A percentile compares a stretch with the other conserved stretches of the same genome.
phyloP scores from a whole-genome alignment of 129 eudicot species.

The Heracleum sosnowskyi region DNA sequence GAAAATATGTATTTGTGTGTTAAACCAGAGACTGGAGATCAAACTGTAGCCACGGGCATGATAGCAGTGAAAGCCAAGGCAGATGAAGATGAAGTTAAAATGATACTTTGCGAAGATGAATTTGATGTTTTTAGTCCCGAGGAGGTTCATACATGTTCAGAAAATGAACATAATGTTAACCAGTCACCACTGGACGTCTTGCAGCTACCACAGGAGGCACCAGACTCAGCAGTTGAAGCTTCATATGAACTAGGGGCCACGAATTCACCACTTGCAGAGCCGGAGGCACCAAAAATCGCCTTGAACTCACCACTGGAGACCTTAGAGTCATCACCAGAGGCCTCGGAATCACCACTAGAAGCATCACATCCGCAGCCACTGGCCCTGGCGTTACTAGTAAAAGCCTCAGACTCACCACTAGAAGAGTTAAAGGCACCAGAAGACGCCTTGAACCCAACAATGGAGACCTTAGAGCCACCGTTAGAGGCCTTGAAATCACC shows the following conservation, averaged over 20 bases:
- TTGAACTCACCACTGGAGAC: not conserved
- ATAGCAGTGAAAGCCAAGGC: not conserved
- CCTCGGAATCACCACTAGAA: not conserved
- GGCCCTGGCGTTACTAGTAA: not conserved
- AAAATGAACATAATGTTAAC: not conserved
- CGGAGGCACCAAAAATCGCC: not conserved
- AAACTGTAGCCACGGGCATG: not conserved
- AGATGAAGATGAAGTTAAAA: conserved; percentile 3
- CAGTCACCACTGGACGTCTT: not conserved
- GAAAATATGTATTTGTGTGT: not conserved
- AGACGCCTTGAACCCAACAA: not conserved
- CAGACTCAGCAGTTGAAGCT: not conserved
- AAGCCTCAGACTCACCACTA: conserved; percentile 2
- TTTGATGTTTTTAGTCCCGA: not conserved
- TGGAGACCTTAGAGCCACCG: not conserved
- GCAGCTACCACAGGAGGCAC: not conserved
- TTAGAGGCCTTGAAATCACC: not conserved
- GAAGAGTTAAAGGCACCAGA: not conserved
- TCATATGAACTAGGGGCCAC: not conserved
- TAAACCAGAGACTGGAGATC: not conserved
- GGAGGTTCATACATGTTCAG: not conserved
- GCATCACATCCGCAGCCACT: not conserved
- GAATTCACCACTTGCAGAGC: not conserved
- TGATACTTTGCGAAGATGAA: not conserved
- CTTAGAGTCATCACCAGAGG: not conserved